These are phyloP conservation scores for Narthecium ossifragum DNA, from an alignment of 106 monocot species.

Conservation along the genomic window DNA sequence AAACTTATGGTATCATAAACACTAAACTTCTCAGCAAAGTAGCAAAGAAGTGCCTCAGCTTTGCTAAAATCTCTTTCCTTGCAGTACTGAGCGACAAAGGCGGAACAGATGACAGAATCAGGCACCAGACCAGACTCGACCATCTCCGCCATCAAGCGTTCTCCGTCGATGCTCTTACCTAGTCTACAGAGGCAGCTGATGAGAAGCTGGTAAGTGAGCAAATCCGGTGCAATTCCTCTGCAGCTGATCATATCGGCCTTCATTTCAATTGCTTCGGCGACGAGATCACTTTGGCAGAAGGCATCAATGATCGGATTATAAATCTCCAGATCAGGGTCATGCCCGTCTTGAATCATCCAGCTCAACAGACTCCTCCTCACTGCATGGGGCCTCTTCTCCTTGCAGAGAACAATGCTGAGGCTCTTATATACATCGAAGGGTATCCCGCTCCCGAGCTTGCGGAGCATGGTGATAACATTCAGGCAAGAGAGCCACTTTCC, in stretches of 20 bases:
- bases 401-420: constrained; percentile 42
- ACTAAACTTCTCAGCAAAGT: constrained; percentile 38
- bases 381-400: constrained; percentile 64
- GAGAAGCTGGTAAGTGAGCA: constrained; percentile 40
- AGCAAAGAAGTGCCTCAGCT: constrained; percentile 54
- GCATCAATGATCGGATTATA: constrained; percentile 48
- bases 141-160: constrained; percentile 64
- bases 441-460: constrained; percentile 33
- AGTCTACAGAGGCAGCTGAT: constrained; percentile 44
- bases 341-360: constrained; percentile 41
- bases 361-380: constrained; percentile 47
- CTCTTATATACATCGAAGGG: constrained; percentile 27
- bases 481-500: constrained; percentile 60
- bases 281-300: constrained; percentile 38
- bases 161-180: constrained; percentile 40
- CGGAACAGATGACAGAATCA: constrained; percentile 39
- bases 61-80: constrained; percentile 32
- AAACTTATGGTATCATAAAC: constrained; percentile 37
- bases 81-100: constrained; percentile 40
- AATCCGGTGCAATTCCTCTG: constrained; percentile 35
- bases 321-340: constrained; percentile 34
- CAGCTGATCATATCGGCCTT: constrained; percentile 63
- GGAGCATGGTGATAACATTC: constrained; percentile 51
- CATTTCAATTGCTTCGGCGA: constrained; percentile 35
- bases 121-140: constrained; percentile 28